phyloP scores from a whole-genome alignment of 768 basidiomycete genomes.

The Panaeolus cyanescens region DNA sequence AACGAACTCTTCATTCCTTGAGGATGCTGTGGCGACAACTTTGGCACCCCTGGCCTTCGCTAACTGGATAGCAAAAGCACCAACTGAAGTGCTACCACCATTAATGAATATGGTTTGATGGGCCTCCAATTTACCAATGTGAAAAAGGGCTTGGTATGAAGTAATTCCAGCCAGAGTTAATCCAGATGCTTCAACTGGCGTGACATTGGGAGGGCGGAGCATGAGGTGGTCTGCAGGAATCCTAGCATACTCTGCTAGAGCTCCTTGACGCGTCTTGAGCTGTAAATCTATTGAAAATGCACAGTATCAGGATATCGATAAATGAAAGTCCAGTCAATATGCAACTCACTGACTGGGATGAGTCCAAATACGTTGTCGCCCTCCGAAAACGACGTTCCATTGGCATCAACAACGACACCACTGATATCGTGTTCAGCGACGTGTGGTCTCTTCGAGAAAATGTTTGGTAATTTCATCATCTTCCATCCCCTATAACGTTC shows the following conservation, averaged over 20 bases:
- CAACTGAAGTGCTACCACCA: constrained; percentile 71
- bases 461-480: constrained; percentile 50
- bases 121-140: constrained; percentile 48
- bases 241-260: constrained; percentile 57
- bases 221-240: constrained; percentile 44
- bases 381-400: constrained; percentile 48
- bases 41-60: constrained; percentile 64
- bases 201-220: constrained; percentile 49
- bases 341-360: constrained; percentile 25
- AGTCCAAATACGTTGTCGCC: constrained; percentile 72
- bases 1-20: constrained; percentile 60
- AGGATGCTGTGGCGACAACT: constrained; percentile 63
- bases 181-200: constrained; percentile 60
- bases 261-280: constrained; percentile 47
- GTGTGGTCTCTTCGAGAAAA: constrained; percentile 48
- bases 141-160: constrained; percentile 56
- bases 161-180: constrained; percentile 61
- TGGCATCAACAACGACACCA: constrained; percentile 60
- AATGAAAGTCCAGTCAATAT: background rate
- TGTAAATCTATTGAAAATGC: constrained; percentile 24
- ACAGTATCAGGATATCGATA: background rate
- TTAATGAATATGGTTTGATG: constrained; percentile 68
- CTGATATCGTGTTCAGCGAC: constrained; percentile 64
- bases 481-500: constrained; percentile 57
- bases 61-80: constrained; percentile 70